A percentile compares a stretch with the other conserved stretches of the same genome.
phyloP scores from a whole-genome alignment of 148 eudicot genomes.

The Arbutus unedo region DNA sequence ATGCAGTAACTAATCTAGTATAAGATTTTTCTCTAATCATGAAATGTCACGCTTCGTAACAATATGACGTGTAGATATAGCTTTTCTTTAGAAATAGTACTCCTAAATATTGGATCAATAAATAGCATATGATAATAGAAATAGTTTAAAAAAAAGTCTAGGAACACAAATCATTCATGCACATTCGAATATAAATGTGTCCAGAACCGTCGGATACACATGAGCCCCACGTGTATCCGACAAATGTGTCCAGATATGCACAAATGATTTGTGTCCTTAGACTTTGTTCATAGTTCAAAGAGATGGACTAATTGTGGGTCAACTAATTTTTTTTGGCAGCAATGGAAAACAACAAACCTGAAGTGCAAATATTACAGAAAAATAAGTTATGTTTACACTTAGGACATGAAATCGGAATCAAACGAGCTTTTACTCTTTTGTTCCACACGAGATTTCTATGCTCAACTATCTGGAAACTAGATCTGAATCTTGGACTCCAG shows the following conservation, averaged over 20 bases:
- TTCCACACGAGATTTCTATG: too few species aligned
- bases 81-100: background rate
- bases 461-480: conserved; percentile 14
- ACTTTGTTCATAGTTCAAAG: background rate
- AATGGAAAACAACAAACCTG: background rate
- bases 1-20: too few species aligned
- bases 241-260: too few species aligned
- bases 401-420: too few species aligned
- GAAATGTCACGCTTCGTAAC: background rate
- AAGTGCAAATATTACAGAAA: background rate
- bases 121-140: background rate
- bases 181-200: too few species aligned
- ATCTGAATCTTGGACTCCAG: conserved; percentile 34
- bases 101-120: background rate
- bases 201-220: too few species aligned
- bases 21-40: background rate
- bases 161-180: too few species aligned
- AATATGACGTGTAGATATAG: background rate
- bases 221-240: too few species aligned
- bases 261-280: too few species aligned
- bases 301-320: background rate
- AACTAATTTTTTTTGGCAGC: background rate
- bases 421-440: too few species aligned
- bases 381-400: too few species aligned
- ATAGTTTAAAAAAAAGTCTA: background rate